Evolutionary conservation across 2,329 filamentous ascomycete species (phyloP), one percentile per base, ranked within the genome.

Genomic region (Apiospora hydei): DNA sequence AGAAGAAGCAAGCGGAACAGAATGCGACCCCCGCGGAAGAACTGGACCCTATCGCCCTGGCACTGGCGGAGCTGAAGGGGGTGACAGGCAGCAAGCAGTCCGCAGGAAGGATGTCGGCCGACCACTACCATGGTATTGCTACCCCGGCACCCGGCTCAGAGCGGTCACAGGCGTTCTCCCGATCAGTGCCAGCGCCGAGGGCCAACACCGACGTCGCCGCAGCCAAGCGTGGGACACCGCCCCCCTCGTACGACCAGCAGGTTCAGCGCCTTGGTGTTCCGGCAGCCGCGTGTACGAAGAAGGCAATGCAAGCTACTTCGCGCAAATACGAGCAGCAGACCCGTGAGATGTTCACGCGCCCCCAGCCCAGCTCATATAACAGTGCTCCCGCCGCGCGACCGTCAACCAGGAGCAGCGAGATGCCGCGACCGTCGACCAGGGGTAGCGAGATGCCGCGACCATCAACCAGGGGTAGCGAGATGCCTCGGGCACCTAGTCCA

Each of bases 231-330:
- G 92, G 91, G 38, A 95, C 94, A 13, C 94, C 95, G 7, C 96
- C 96, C 2, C 96, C 96, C 4, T 94, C 93, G 0, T 98, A 98
- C 78, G 93, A 96, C 73, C 89, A 90, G 67, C 89, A 92, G 69
- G 88, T 94, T 66, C 94, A 93, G 79, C 89, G 94, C 72, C 88
- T 98, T 4, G 96, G 95, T 70, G 93, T 96, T 16, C 97, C 96
- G 1, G 92, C 96, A 72, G 95, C 96, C 2, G 96, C 96, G 1
- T 94, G 97, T 73, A 99, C 97, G 0, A 93, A 94, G 4, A 94
- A 93, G 74, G 94, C 96, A 67, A 99, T 99, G 97, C 94, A 98
- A 79, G 94, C 97, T 81, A 94, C 95, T 4, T 96, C 95, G 0
- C 93, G 97, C 77, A 95, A 95, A 82, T 98, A 96, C 78, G 90